Evolutionary conservation across 2,329 filamentous ascomycete genomes (phyloP).

Genomic region (Sarocladium brachiariae): DNA sequence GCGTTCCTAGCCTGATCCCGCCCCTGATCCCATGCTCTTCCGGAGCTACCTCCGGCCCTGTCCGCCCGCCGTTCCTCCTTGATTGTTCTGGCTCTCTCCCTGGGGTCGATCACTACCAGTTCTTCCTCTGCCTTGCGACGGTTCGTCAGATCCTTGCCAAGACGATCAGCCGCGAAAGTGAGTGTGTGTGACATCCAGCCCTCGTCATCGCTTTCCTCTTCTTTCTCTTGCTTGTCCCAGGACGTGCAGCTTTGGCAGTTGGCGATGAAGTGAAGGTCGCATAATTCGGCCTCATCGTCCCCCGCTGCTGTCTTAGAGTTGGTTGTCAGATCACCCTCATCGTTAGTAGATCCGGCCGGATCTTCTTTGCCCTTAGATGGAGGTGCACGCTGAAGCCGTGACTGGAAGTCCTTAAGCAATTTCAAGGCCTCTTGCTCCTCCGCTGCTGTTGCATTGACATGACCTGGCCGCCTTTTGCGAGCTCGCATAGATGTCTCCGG

Average conservation of each 20-base stretch:
- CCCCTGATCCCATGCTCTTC: conserved; percentile 49
- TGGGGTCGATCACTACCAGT: conserved; percentile 84
- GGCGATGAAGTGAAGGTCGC: conserved; percentile 92
- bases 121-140: conserved; percentile 89
- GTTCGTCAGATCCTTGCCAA: conserved; percentile 89
- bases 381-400: conserved; percentile 58
- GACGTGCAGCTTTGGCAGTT: conserved; percentile 87
- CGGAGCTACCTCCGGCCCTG: conserved; percentile 47
- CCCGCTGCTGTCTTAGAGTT: conserved; percentile 17
- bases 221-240: conserved; percentile 64
- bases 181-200: conserved; percentile 85
- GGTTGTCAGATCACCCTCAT: conserved; percentile 15
- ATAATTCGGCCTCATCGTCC: conserved; percentile 68
- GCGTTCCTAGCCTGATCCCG: conserved; percentile 45
- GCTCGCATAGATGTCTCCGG: conserved; percentile 58
- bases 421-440: conserved; percentile 61
- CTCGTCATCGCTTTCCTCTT: conserved; percentile 51
- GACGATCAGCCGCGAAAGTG: conserved; percentile 78
- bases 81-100: conserved; percentile 71
- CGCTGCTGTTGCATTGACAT: conserved; percentile 39
- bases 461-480: conserved; percentile 60
- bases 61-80: conserved; percentile 56
- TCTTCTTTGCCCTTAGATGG: conserved; percentile 33
- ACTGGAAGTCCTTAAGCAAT: conserved; percentile 72
- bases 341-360: conserved; percentile 32